Evolutionary conservation across 768 basidiomycete genomes (phyloP).

Genomic region (Podaxis sp.): DNA sequence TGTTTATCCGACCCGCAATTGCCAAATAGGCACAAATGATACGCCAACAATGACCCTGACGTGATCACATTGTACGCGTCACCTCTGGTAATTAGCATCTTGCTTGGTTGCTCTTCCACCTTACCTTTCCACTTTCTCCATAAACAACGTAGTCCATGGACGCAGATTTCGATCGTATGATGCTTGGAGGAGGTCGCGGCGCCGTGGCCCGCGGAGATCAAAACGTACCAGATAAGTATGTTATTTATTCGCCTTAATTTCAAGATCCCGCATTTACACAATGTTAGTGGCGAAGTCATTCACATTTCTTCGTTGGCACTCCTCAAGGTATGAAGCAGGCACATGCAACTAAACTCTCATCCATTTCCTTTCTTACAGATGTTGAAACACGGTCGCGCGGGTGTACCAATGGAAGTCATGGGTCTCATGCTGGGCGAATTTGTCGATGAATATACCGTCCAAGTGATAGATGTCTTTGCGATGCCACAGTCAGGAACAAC

Average conservation of each 20-base stretch:
- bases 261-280: not conserved
- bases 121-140: conserved; percentile 13
- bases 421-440: conserved; percentile 97
- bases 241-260: conserved; percentile 5
- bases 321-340: conserved; percentile 63
- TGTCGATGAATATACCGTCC: conserved; percentile 94
- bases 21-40: conserved; percentile 30
- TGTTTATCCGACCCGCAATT: not conserved
- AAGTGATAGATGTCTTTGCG: conserved; percentile 96
- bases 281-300: conserved; percentile 81
- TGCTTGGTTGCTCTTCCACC: conserved; percentile 14
- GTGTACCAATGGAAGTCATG: conserved; percentile 99
- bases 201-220: conserved; percentile 42
- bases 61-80: conserved; percentile 41
- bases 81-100: conserved; percentile 22
- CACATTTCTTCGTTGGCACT: conserved; percentile 98
- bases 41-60: conserved; percentile 17
- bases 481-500: conserved; percentile 99
- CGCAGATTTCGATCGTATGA: conserved; percentile 42
- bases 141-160: conserved; percentile 36
- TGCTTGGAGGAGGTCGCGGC: conserved; percentile 43
- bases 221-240: conserved; percentile 75
- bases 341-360: not conserved
- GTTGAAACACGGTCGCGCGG: conserved; percentile 98
- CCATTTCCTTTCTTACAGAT: conserved; percentile 55